These are phyloP conservation scores for Larix sibirica DNA, from an alignment of 83 land plant species.

Conservation along the genomic window DNA sequence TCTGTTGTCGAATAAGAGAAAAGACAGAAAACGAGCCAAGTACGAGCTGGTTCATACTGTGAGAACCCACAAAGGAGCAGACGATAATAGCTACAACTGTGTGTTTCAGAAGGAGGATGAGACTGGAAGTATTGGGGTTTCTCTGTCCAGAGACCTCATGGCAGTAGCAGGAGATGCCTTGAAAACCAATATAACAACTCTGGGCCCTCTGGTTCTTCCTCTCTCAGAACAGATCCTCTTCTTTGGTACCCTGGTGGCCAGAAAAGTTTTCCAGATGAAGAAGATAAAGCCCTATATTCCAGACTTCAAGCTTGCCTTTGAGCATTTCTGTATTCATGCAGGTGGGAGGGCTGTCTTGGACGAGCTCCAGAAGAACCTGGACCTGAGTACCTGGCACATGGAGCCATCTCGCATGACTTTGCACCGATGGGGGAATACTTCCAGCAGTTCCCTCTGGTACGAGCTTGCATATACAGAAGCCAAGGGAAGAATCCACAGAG, in stretches of 20 bases:
- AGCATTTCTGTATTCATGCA: conserved; percentile 20
- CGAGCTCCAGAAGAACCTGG: conserved; percentile 19
- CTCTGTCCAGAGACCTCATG: conserved; percentile 7
- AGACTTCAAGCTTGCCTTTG: conserved; percentile 23
- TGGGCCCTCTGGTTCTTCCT: conserved; percentile 6
- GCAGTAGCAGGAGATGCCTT: conserved; percentile 10
- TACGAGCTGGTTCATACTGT: conserved; percentile 8
- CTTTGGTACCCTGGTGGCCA: neutral
- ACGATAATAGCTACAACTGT: neutral
- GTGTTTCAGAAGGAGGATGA: conserved; percentile 9
- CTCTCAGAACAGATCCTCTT: neutral
- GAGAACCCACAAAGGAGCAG: conserved; percentile 11
- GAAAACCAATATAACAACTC: conserved; percentile 12
- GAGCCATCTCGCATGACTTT: conserved; percentile 23
- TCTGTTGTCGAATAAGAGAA: neutral
- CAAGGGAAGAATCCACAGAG: conserved; percentile 14
- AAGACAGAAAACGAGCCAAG: neutral
- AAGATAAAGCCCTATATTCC: conserved; percentile 12
- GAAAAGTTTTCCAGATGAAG: neutral
- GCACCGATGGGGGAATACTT: conserved; percentile 25
- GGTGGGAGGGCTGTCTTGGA: conserved; percentile 20
- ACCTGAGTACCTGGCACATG: conserved; percentile 3
- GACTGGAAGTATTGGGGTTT: neutral
- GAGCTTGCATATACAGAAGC: conserved; percentile 27
- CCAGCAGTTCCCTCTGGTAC: conserved; percentile 21